A percentile compares a stretch with the other conserved stretches of the same genome.
Evolutionary conservation across 2,329 filamentous ascomycete species (phyloP).

Genomic region (Neodidymelliopsis sp.): DNA sequence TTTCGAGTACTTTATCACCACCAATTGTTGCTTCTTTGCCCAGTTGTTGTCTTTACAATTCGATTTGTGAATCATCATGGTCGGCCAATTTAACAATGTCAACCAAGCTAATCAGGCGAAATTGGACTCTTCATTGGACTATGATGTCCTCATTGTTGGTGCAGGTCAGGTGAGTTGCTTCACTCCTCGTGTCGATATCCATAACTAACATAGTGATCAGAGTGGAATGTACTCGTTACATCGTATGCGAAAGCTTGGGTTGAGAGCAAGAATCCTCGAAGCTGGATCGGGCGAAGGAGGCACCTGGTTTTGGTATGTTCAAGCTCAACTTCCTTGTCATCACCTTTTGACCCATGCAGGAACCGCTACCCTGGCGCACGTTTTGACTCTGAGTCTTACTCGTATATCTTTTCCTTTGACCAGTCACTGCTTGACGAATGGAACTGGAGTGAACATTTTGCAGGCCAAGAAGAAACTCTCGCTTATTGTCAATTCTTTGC

Average conservation of each 20-base stretch:
- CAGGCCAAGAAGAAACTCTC: conserved; percentile 54
- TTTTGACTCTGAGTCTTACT: conserved; percentile 57
- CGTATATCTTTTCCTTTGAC: conserved; percentile 55
- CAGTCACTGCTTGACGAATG: conserved; percentile 55
- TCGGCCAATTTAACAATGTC: conserved; percentile 17
- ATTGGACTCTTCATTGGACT: conserved; percentile 25
- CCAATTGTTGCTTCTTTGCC: not conserved
- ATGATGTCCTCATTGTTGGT: conserved; percentile 39
- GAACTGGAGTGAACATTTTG: conserved; percentile 49
- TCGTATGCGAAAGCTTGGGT: conserved; percentile 43
- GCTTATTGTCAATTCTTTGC: conserved; percentile 59
- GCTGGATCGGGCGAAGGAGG: conserved; percentile 48
- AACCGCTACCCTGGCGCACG: conserved; percentile 58
- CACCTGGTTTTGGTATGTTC: conserved; percentile 48
- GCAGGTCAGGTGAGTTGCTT: conserved; percentile 37
- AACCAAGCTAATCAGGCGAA: conserved; percentile 12
- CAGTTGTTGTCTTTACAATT: too few relatives aligned
- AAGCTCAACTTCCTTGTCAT: too few relatives aligned
- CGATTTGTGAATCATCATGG: conserved; percentile 26
- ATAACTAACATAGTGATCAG: not conserved
- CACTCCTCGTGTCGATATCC: not conserved
- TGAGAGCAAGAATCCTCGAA: conserved; percentile 38
- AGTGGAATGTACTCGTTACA: conserved; percentile 47
- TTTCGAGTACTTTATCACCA: conserved; percentile 1
- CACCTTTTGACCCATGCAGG: conserved; percentile 45